A percentile compares a stretch with the other conserved stretches of the same genome.
phyloP scores from a whole-genome alignment of 192 early-diverging fungal genomes.

The Backusella parvicylindrica region DNA sequence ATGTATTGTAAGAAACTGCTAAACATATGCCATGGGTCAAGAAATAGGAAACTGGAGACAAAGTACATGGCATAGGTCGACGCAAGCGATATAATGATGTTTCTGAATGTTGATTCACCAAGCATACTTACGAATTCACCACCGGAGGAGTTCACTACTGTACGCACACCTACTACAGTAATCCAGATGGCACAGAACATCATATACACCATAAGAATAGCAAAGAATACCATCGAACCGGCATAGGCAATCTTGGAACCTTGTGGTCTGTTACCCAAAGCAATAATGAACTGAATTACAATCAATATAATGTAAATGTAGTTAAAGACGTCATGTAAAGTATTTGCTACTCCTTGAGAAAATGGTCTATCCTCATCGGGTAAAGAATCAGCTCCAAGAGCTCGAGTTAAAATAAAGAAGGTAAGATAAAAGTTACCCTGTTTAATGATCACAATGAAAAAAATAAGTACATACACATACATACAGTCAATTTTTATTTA shows the following conservation, averaged over 20 bases:
- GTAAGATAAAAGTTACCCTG: slow-evolving; percentile 89
- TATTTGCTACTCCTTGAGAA: slow-evolving; percentile 24
- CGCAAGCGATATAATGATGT: slow-evolving; percentile 49
- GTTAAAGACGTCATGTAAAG: slow-evolving; percentile 37
- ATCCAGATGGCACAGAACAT: slow-evolving; percentile 32
- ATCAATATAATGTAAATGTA: slow-evolving; percentile 62
- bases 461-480: too few relatives aligned
- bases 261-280: slow-evolving; percentile 95
- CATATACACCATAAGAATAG: slow-evolving; percentile 40
- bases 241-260: slow-evolving; percentile 77
- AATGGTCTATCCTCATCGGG: slow-evolving; percentile 26
- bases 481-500: too few relatives aligned
- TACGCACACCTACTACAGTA: slow-evolving; percentile 17
- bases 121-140: slow-evolving; percentile 19
- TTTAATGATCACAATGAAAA: too few relatives aligned
- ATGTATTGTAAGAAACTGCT: slow-evolving; percentile 66
- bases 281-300: slow-evolving; percentile 78
- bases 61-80: slow-evolving; percentile 72
- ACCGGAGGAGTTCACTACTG: not conserved
- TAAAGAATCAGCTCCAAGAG: slow-evolving; percentile 34
- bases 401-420: slow-evolving; percentile 77
- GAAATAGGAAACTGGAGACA: slow-evolving; percentile 54
- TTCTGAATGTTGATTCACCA: too few relatives aligned
- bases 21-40: slow-evolving; percentile 79
- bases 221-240: slow-evolving; percentile 57